Evolutionary conservation across 345 rosid genomes (phyloP), one percentile per base, ranked within the genome.

Genomic region (Dipteronia sinensis): DNA sequence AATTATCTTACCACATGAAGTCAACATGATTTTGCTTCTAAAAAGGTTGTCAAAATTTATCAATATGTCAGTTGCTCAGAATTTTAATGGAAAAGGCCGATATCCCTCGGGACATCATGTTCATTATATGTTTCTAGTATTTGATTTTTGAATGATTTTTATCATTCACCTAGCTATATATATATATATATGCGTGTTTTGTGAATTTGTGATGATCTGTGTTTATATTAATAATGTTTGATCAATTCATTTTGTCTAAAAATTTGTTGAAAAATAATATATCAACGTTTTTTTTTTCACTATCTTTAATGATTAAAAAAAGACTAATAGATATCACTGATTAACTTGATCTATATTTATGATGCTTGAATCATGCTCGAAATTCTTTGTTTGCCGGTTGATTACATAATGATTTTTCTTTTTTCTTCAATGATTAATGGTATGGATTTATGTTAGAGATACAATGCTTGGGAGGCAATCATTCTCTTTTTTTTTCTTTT

Each of bases 11-110:
- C 70, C 63, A 64, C 62, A 74, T 74, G 77, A 64, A 64, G 29
- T 74, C 77, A 46, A 46, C 77, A 74, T 74, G 69, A 62, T 73
- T 73, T 31, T 73, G 76, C 76, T 67, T 46, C 68, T 73, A 62
- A 62, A 17, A 44, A 20, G 38, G 27, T 74, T 47, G 34, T 47
- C 70, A 74, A 47, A 65, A 19, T 23, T 40, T 73, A 59, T 40
- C 65, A 58, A 19, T 59, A 15, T 59, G 76, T 23, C 67, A 73
- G 40, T 42, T 44, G 55, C 23, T 40, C 56, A 38, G 47, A 61
- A 12, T 20, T 74, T 63, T 62, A 74, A 9, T 74, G 69, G 25
- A 44, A 44, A 63, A 63, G 69, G 5, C 56, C 8, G 23, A 58
- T 58, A 53, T 17, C 56, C 31, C 10, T 55, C 10, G 16, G 66